Evolutionary conservation across 345 rosid genomes (phyloP).

Genomic region (Trapa bicornis): DNA sequence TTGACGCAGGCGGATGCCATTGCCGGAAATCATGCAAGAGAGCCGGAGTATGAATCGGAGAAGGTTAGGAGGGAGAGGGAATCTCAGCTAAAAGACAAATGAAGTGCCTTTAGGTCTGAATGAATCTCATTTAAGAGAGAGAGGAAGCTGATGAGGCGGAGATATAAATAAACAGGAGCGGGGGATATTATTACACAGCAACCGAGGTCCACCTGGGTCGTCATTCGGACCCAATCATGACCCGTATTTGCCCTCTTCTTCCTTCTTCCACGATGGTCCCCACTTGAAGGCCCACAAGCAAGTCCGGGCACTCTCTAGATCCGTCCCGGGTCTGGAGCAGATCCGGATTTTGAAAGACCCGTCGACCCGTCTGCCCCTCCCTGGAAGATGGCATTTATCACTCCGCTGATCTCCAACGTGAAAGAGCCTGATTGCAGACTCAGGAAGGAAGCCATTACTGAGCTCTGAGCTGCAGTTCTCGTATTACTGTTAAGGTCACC

Average conservation of each 20-base stretch:
- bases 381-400: background rate
- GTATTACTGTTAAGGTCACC: background rate
- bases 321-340: no score
- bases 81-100: slow-evolving; percentile 3
- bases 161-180: slow-evolving; percentile 2
- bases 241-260: background rate
- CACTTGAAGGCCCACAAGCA: no score
- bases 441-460: background rate
- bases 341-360: no score
- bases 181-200: background rate
- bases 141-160: background rate
- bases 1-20: slow-evolving; percentile 92
- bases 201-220: background rate
- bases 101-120: background rate
- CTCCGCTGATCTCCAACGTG: background rate
- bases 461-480: background rate
- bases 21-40: slow-evolving; percentile 11
- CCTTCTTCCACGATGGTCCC: no score
- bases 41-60: background rate
- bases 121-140: background rate
- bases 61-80: background rate
- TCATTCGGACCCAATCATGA: background rate
- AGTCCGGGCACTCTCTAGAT: no score
- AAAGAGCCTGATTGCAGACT: background rate
- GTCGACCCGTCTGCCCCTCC: background rate